These are phyloP conservation scores for Cordyceps sp. DNA, from an alignment of 2,329 filamentous ascomycete genomes.

Conservation along the genomic window DNA sequence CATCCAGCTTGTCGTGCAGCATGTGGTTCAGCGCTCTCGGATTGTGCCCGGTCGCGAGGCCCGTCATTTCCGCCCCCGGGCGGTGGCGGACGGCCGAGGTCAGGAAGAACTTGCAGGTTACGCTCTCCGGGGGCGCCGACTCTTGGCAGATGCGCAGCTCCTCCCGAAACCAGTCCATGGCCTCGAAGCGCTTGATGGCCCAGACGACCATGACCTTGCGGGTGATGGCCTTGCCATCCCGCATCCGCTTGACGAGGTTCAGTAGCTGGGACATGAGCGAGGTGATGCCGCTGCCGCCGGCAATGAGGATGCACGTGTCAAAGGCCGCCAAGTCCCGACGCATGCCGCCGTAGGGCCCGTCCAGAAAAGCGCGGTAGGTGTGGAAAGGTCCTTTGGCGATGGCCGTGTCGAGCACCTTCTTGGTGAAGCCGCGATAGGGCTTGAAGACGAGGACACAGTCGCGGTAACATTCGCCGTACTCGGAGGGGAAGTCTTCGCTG, in stretches of 20 bases:
- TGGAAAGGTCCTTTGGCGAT: conserved; percentile 78
- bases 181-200: conserved; percentile 79
- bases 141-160: conserved; percentile 85
- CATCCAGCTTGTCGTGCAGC: conserved; percentile 76
- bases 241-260: conserved; percentile 91
- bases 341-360: conserved; percentile 93
- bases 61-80: conserved; percentile 23
- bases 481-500: conserved; percentile 82
- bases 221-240: conserved; percentile 85
- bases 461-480: conserved; percentile 73
- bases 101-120: conserved; percentile 90
- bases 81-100: conserved; percentile 43
- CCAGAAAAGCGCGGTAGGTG: conserved; percentile 81
- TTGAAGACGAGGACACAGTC: conserved; percentile 87
- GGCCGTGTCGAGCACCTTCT: conserved; percentile 66
- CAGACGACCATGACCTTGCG: conserved; percentile 86
- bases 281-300: conserved; percentile 87
- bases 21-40: conserved; percentile 50
- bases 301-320: conserved; percentile 83
- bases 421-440: conserved; percentile 81
- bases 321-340: conserved; percentile 78
- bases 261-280: conserved; percentile 82
- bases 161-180: conserved; percentile 96
- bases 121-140: conserved; percentile 70
- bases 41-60: conserved; percentile 17